Percentiles rank a stretch among this genome's conserved stretches.
Evolutionary conservation across 148 eudicot genomes (phyloP).

Genomic region (Spergularia marina): DNA sequence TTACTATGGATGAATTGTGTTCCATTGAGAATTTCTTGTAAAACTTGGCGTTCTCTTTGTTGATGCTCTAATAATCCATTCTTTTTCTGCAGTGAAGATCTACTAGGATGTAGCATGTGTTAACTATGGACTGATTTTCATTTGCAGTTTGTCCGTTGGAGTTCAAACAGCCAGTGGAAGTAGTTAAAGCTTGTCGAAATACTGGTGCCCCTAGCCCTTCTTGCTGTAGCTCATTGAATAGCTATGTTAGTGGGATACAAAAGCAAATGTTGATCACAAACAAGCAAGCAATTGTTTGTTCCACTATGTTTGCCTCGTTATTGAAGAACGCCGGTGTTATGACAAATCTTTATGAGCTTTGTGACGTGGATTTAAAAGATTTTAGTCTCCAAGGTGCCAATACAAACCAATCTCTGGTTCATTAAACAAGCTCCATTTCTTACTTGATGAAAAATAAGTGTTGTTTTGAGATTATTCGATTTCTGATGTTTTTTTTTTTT

Average conservation of each 20-base stretch:
- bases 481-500: conserved; percentile 29
- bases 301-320: conserved; percentile 70
- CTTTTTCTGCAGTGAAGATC: background rate
- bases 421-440: background rate
- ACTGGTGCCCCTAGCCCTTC: conserved; percentile 81
- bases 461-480: background rate
- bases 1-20: background rate
- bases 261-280: conserved; percentile 89
- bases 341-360: conserved; percentile 84
- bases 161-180: conserved; percentile 67
- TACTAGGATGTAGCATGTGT: background rate
- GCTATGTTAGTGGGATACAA: conserved; percentile 70
- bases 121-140: conserved; percentile 14
- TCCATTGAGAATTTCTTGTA: background rate
- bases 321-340: conserved; percentile 81
- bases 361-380: conserved; percentile 93
- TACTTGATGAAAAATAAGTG: background rate
- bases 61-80: background rate
- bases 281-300: conserved; percentile 90
- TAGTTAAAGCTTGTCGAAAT: conserved; percentile 74
- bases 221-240: conserved; percentile 83
- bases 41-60: background rate
- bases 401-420: background rate
- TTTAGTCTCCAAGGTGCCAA: conserved; percentile 80
- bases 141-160: conserved; percentile 82